phyloP scores from a whole-genome alignment of 768 basidiomycete species.

The Heimioporus sp. region DNA sequence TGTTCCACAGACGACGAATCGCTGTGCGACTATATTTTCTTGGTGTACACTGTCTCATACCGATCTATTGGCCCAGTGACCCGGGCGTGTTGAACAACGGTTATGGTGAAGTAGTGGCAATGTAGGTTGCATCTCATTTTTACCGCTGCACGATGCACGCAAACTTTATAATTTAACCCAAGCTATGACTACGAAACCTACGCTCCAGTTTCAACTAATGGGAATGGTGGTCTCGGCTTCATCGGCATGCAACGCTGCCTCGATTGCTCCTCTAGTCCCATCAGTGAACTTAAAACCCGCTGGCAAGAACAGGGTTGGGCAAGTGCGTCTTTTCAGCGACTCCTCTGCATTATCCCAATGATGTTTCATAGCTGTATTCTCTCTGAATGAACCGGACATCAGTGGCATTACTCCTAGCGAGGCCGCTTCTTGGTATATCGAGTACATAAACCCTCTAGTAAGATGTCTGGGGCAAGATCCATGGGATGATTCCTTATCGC shows the following conservation, averaged over 20 bases:
- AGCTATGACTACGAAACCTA: conserved; percentile 37
- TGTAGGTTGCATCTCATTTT: conserved; percentile 19
- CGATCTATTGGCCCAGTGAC: conserved; percentile 14
- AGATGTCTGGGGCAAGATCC: background rate
- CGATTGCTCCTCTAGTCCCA: conserved; percentile 37
- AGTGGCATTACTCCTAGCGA: conserved; percentile 25
- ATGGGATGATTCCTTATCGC: background rate
- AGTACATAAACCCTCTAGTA: conserved; percentile 37
- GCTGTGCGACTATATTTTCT: conserved; percentile 25
- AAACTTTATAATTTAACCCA: background rate
- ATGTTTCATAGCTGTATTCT: conserved; percentile 28
- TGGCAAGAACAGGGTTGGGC: conserved; percentile 33
- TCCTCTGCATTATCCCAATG: background rate
- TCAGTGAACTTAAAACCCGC: conserved; percentile 29
- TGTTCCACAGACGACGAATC: conserved; percentile 23
- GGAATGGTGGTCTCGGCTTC: conserved; percentile 36
- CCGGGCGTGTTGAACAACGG: conserved; percentile 35
- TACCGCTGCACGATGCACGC: background rate
- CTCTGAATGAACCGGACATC: conserved; percentile 36
- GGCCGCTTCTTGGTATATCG: conserved; percentile 37
- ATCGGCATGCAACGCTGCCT: too few relatives aligned
- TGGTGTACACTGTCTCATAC: background rate
- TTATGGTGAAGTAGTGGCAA: conserved; percentile 32
- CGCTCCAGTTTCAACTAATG: conserved; percentile 33
- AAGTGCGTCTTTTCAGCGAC: conserved; percentile 19